Percentiles rank a stretch among this genome's conserved stretches.
phyloP scores from a whole-genome alignment of 78 protist genomes.

The Dictyostelium brefeldianum region DNA sequence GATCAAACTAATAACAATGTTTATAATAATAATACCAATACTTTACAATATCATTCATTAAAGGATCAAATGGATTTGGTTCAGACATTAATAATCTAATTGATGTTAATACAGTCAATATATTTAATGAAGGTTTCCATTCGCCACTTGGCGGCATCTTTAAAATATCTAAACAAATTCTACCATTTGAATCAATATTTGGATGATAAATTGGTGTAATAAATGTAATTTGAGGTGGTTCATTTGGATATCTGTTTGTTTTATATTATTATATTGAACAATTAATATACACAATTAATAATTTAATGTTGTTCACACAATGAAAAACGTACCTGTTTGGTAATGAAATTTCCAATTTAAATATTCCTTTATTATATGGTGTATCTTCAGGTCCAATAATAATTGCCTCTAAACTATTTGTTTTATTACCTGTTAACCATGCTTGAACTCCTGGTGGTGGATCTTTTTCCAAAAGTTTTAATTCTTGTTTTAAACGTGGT shows the following conservation, averaged over 20 bases:
- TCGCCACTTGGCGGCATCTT: conserved; percentile 80
- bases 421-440: conserved; percentile 21
- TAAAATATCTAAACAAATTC: conserved; percentile 92
- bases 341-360: conserved; percentile 65
- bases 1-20: too few relatives aligned
- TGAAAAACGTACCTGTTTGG: conserved; percentile 53
- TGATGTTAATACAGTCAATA: conserved; percentile 58
- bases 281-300: too few relatives aligned
- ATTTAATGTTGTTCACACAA: too few relatives aligned
- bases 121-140: conserved; percentile 87
- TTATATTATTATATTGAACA: too few relatives aligned
- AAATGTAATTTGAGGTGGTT: conserved; percentile 92
- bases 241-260: conserved; percentile 92
- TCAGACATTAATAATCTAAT: conserved; percentile 69
- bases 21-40: neutral
- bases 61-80: conserved; percentile 90
- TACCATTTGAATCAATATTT: conserved; percentile 93
- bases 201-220: conserved; percentile 95
- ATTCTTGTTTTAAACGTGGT: conserved; percentile 68
- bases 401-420: conserved; percentile 70
- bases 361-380: conserved; percentile 76
- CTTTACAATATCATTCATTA: conserved; percentile 76
- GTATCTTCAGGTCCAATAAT: conserved; percentile 81
- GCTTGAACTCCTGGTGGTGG: conserved; percentile 84
- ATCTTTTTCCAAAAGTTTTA: conserved; percentile 53